Evolutionary conservation across 495 filamentous ascomycete species (phyloP).

Genomic region (Geoglossum glabrum): DNA sequence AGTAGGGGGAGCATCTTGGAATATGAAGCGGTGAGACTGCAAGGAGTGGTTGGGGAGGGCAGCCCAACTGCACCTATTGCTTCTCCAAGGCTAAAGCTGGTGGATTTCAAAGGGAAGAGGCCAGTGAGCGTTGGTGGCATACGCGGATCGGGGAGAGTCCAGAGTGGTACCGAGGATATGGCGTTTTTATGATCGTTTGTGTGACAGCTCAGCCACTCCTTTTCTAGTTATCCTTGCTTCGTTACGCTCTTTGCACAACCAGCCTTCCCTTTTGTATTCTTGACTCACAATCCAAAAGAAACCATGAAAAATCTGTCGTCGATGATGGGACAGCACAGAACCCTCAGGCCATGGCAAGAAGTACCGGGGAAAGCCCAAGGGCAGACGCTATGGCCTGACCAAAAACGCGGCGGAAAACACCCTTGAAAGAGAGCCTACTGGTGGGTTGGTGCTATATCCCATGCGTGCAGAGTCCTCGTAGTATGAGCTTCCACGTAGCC

Average conservation of each 20-base stretch:
- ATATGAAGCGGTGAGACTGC: neutral
- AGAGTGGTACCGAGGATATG: neutral
- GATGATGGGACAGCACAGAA: no score
- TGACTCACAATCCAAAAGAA: neutral
- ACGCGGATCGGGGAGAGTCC: neutral
- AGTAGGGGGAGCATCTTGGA: neutral
- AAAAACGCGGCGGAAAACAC: no score
- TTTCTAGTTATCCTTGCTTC: neutral
- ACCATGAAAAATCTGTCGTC: no score
- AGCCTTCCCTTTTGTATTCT: neutral
- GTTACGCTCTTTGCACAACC: neutral
- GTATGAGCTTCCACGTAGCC: neutral
- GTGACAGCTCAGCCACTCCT: neutral
- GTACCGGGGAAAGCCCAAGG: no score
- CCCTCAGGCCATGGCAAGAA: no score
- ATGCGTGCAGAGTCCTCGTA: no score
- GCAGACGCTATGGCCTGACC: neutral
- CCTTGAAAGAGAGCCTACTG: no score
- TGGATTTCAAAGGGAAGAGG: slow-evolving; percentile 1
- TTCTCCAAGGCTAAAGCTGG: neutral
- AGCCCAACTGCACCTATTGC: neutral
- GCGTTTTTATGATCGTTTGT: neutral
- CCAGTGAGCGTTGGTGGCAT: neutral
- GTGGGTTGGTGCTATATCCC: no score
- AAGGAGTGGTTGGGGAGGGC: neutral